Evolutionary conservation across 805 yeast genomes (phyloP), one percentile per base, ranked within the genome.

Genomic region (Nakazawaea populi): DNA sequence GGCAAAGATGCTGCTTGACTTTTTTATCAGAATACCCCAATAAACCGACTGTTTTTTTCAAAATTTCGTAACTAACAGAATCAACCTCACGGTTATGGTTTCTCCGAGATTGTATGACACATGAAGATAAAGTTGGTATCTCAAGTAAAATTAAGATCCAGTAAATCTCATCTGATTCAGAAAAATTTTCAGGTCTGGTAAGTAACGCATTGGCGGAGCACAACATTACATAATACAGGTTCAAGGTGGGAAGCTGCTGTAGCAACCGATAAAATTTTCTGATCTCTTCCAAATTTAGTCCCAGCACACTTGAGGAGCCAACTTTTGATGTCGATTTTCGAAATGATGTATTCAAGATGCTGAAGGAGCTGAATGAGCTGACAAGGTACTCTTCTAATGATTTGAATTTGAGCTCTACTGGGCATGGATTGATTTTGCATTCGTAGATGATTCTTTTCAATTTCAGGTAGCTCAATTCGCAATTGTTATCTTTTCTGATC

Each of bases 71-170:
- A n/a, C 85, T 76, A 12, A 81, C 58, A 0, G 77, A 63, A 53
- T 76, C 75, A 27, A 85, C 72, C 56, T 80, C 87, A 0, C 78
- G 75, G 0, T 76, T 57, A 29, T 50, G 42, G 5, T 38, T 43
- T n/a, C 51, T 52, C 32, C 42, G 59, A 10, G 48, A 58, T 48
- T 55, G 65, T 43, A 73, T 64, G 4, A 81, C 66, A 8, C 84
- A 75, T 27, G 73, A 68, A 6, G 75, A 66, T 6, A 87, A 64
- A 5, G 77, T 71, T 0, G 96, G 96, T 32, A 84, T 79, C 52
- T 87, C 91, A 47, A 85, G 64, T 10, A 88, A 66, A 3, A 88
- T 79, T 14, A 88, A 65, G 1, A 88, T 57, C 85, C 89, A 87
- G 42, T 70, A 62, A 31, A 82, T 62, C 24, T 77, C 71, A 1